These are phyloP conservation scores for Cornus suecica DNA, from an alignment of 148 eudicot species.

Conservation along the genomic window DNA sequence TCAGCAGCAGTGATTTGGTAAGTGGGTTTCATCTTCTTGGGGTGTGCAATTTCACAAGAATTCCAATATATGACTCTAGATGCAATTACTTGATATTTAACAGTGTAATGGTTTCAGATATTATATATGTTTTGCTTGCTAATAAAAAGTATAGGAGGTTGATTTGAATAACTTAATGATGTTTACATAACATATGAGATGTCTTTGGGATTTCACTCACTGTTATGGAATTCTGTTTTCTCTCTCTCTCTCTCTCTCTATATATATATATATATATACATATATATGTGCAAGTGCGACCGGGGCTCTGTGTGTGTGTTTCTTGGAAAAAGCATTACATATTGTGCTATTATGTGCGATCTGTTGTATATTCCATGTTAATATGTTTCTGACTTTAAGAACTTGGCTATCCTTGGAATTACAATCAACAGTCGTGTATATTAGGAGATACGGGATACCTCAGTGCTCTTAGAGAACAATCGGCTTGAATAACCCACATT, in stretches of 20 bases:
- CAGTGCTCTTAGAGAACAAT: background rate
- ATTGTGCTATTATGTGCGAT: background rate
- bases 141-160: background rate
- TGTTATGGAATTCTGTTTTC: background rate
- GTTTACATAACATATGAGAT: background rate
- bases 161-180: background rate
- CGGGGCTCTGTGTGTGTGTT: background rate
- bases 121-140: background rate
- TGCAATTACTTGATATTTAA: background rate
- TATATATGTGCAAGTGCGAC: too few species aligned
- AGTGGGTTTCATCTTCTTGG: background rate
- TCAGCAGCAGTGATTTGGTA: constrained; percentile 29
- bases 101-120: background rate
- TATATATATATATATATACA: too few species aligned
- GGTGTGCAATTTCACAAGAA: background rate
- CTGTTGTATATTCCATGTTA: background rate
- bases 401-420: background rate
- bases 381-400: too few species aligned
- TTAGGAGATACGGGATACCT: too few species aligned
- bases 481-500: background rate
- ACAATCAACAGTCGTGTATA: too few species aligned
- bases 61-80: background rate
- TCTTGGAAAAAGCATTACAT: too few species aligned
- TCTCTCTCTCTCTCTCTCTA: too few species aligned
- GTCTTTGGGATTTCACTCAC: background rate